Evolutionary conservation across 2,329 filamentous ascomycete genomes (phyloP).

Genomic region (Alternaria consortialis): DNA sequence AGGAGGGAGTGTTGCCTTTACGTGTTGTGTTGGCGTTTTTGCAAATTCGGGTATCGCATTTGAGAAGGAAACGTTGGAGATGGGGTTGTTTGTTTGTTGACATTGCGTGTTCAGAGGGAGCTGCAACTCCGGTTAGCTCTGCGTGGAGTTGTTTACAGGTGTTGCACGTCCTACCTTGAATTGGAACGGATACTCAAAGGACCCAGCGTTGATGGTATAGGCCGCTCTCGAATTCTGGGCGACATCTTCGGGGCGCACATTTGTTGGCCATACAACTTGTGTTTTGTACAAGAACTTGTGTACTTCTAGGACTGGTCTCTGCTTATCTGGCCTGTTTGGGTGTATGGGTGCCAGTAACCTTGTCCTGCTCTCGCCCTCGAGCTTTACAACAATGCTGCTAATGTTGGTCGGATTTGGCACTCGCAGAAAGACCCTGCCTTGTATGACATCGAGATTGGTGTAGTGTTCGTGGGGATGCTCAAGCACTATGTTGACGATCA

Average conservation of each 20-base stretch:
- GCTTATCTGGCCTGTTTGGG: conserved; percentile 54
- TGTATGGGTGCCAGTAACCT: conserved; percentile 64
- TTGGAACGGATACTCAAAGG: conserved; percentile 78
- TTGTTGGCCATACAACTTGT: conserved; percentile 74
- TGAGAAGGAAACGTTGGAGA: conserved; percentile 55
- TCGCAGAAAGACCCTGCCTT: conserved; percentile 62
- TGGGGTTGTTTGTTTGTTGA: conserved; percentile 47
- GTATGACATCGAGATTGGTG: conserved; percentile 80
- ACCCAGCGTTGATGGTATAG: conserved; percentile 71
- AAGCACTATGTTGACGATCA: conserved; percentile 69
- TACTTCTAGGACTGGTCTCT: conserved; percentile 59
- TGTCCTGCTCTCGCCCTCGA: conserved; percentile 81
- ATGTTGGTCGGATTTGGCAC: conserved; percentile 57
- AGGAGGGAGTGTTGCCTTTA: conserved; percentile 86
- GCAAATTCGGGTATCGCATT: conserved; percentile 57
- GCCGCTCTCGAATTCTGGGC: conserved; percentile 52
- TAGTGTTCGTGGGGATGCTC: conserved; percentile 74
- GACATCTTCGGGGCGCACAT: conserved; percentile 52
- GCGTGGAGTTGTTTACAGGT: not conserved
- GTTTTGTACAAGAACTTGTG: conserved; percentile 77
- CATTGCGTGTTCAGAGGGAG: conserved; percentile 77
- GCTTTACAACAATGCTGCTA: conserved; percentile 74
- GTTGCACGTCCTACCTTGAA: conserved; percentile 71
- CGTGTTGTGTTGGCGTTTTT: conserved; percentile 66
- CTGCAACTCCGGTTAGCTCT: conserved; percentile 33